Evolutionary conservation across 1,284 basidiomycete genomes (phyloP), one percentile per base, ranked within the genome.

Genomic region (Cerioporus squamosus): DNA sequence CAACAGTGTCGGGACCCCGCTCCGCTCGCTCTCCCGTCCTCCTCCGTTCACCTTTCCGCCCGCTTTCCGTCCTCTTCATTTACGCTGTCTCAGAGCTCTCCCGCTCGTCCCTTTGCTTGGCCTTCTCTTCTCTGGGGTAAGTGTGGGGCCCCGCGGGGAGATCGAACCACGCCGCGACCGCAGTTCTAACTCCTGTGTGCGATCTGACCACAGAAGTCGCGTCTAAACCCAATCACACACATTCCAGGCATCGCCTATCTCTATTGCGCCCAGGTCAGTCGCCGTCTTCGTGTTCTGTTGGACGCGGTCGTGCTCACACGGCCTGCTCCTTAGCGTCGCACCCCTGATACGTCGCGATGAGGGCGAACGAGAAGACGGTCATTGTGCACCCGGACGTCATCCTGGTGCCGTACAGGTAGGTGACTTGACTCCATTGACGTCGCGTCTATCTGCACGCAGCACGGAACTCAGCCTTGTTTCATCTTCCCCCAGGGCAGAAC

Each of bases 351-450:
- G 40, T 1, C 23, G 39, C 17, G 57, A 92, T 92, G 90, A 78
- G 77, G 55, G 72, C 83, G 60, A 93, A 92, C 74, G 78, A 83
- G 58, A 75, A 81, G 50, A 86, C 80, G 0, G 78, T 85, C 15
- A 76, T 95, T n/a, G 76, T 86, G 23, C 90, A 88, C 5, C 68
- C 77, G 31, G 80, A 79, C 33, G 81, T 90, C 38, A 77, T 91
- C 20, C 78, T 95, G 7, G 87, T 94, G 0, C 93, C 92, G 0
- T 94, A 94, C 71, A 77, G 83, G 82, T 85, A n/a, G n/a, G n/a
- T n/a, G n/a, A n/a, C n/a, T n/a, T n/a, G 59, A 26, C 40, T 43
- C 6, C n/a, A 22, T 22, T 43, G 18, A 18, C 60, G 56, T 42
- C 31, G 26, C 44, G 49, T 45, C 53, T 23, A 43, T 44, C 46